Evolutionary conservation across 2,329 filamentous ascomycete species (phyloP).

Genomic region (Sclerotiophoma versabilis): DNA sequence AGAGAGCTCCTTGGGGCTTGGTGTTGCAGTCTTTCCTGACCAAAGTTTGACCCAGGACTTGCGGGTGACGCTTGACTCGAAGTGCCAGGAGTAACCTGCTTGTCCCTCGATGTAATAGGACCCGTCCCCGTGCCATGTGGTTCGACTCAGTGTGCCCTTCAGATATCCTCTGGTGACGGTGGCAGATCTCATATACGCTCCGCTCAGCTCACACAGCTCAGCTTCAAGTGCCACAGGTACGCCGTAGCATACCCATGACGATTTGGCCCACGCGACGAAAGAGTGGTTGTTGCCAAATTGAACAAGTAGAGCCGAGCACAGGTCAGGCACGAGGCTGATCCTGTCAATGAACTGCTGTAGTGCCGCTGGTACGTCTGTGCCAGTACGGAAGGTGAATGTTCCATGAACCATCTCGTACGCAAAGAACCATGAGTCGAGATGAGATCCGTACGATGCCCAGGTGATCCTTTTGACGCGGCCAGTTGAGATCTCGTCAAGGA

Average conservation of each 20-base stretch:
- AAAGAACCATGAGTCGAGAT: slow-evolving; percentile 38
- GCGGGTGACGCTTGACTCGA: slow-evolving; percentile 9
- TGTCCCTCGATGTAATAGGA: slow-evolving; percentile 28
- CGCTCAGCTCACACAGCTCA: slow-evolving; percentile 19
- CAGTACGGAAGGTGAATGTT: slow-evolving; percentile 11
- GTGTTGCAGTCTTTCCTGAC: background rate
- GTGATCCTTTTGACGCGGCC: slow-evolving; percentile 25
- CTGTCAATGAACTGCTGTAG: slow-evolving; percentile 19
- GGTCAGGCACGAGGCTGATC: background rate
- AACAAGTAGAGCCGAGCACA: slow-evolving; percentile 25
- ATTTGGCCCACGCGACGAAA: slow-evolving; percentile 32
- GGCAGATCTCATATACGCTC: background rate
- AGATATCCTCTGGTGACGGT: slow-evolving; percentile 21
- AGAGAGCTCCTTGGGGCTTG: slow-evolving; percentile 2
- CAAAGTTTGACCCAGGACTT: slow-evolving; percentile 31
- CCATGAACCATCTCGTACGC: slow-evolving; percentile 26
- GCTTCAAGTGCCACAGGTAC: slow-evolving; percentile 19
- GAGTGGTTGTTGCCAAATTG: slow-evolving; percentile 35
- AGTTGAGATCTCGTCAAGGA: slow-evolving; percentile 15
- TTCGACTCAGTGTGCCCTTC: slow-evolving; percentile 14
- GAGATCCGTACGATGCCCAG: slow-evolving; percentile 37
- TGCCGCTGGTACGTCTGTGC: slow-evolving; percentile 15
- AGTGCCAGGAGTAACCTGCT: slow-evolving; percentile 19
- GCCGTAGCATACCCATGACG: slow-evolving; percentile 26
- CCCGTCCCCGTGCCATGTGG: slow-evolving; percentile 32